Evolutionary conservation across 1,284 basidiomycete genomes (phyloP).

Genomic region (Ustilago loliicola): DNA sequence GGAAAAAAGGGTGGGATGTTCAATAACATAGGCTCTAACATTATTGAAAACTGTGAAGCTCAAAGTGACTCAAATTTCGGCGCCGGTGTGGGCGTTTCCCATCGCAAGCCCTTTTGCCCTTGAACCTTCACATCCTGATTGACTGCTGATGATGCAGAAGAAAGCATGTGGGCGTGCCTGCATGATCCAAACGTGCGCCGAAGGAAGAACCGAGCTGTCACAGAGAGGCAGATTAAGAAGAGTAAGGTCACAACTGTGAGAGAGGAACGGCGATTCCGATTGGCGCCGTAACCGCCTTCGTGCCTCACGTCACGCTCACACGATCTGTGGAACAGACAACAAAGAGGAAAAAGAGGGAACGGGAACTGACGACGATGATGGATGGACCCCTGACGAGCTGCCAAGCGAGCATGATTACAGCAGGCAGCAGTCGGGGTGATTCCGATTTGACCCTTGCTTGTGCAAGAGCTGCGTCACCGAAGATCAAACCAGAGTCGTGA

Average conservation of each 20-base stretch:
- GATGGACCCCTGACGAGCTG: neutral
- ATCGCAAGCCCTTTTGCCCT: neutral
- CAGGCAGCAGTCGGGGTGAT: neutral
- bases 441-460: neutral
- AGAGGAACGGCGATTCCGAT: slow-evolving; percentile 1
- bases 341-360: too few relatives aligned
- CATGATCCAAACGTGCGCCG: too few relatives aligned
- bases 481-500: neutral
- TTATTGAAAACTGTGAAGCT: neutral
- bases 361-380: too few relatives aligned
- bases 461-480: neutral
- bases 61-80: slow-evolving; percentile 10
- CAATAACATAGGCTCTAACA: neutral
- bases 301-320: neutral
- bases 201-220: too few relatives aligned
- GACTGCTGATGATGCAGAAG: neutral
- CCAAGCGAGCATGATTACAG: slow-evolving; percentile 1
- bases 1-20: neutral
- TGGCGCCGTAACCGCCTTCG: neutral
- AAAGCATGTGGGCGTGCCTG: neutral
- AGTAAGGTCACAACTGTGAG: neutral
- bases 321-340: too few relatives aligned
- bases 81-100: slow-evolving; percentile 8
- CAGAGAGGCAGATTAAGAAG: neutral
- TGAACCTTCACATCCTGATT: too few relatives aligned